Evolutionary conservation across 139 green algal species (phyloP).

Genomic region (Chlorella sp.): DNA sequence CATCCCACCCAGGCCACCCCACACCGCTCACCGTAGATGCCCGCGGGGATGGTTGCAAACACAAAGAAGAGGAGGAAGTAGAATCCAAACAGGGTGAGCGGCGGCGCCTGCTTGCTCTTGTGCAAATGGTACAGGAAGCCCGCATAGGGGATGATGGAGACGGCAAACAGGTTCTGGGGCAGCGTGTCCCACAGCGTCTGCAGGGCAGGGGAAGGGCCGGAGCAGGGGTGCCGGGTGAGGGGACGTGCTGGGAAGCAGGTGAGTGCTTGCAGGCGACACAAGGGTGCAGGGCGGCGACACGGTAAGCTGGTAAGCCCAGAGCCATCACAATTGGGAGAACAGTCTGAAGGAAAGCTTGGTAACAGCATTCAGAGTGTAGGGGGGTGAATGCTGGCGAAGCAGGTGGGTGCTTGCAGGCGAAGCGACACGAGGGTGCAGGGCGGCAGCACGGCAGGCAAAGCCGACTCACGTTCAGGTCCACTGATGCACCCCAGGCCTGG

Average conservation of each 20-base stretch:
- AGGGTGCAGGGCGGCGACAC: background rate
- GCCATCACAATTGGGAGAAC: too few relatives aligned
- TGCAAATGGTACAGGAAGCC: conserved; percentile 89
- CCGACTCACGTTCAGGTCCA: conserved; percentile 6
- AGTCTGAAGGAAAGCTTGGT: too few relatives aligned
- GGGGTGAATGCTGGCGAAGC: background rate
- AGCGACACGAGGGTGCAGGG: background rate
- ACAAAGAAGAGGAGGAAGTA: conserved; percentile 99
- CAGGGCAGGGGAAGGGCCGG: background rate
- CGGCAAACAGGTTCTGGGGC: conserved; percentile 86
- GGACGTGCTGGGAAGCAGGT: background rate
- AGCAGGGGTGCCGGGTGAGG: too few relatives aligned
- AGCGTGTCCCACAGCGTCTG: conserved; percentile 58
- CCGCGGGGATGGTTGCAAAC: conserved; percentile 90
- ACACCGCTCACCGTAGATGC: conserved; percentile 79
- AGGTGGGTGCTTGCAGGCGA: background rate
- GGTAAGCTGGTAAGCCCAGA: too few relatives aligned
- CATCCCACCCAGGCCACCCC: background rate
- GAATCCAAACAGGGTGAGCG: conserved; percentile 86
- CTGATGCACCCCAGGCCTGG: conserved; percentile 20
- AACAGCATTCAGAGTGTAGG: too few relatives aligned
- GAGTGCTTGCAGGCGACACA: too few relatives aligned
- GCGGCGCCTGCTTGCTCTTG: conserved; percentile 60
- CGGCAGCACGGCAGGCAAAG: background rate
- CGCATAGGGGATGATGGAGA: conserved; percentile 91